phyloP scores from a whole-genome alignment of 179 eudicot genomes.

The Amaranthus tricolor region DNA sequence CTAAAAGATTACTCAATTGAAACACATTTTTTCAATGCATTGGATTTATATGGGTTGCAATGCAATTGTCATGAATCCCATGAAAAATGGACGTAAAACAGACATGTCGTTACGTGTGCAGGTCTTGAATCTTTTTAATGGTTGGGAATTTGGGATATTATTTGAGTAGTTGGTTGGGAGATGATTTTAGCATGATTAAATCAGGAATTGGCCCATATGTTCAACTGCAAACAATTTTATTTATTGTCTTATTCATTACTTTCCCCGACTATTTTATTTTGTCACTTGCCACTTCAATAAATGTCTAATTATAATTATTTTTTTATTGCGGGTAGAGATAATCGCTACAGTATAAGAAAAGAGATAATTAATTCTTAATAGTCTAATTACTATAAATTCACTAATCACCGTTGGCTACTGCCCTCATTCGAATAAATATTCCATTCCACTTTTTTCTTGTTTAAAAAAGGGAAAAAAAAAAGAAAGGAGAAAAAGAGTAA shows the following conservation, averaged over 20 bases:
- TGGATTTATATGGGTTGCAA: no score
- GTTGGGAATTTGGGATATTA: background rate
- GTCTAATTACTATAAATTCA: no score
- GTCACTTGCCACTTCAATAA: background rate
- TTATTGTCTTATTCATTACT: background rate
- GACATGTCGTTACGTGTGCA: background rate
- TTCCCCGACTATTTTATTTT: background rate
- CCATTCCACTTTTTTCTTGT: background rate
- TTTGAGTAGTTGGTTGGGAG: conserved; percentile 15
- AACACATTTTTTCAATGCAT: no score
- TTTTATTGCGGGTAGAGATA: no score
- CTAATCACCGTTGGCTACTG: background rate
- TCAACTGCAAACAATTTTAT: conserved; percentile 2
- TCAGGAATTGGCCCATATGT: no score
- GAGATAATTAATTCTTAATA: no score
- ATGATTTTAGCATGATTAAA: background rate
- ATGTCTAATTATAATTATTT: no score
- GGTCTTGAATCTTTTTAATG: background rate
- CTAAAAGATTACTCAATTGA: no score
- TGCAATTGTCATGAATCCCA: no score
- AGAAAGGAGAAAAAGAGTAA: background rate
- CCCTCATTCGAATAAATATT: background rate
- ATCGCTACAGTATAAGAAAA: no score
- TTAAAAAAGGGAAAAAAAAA: background rate
- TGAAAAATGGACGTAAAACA: no score